Evolutionary conservation across 352 stramenopile genomes (phyloP).

Genomic region (Thraustotheca clavata): DNA sequence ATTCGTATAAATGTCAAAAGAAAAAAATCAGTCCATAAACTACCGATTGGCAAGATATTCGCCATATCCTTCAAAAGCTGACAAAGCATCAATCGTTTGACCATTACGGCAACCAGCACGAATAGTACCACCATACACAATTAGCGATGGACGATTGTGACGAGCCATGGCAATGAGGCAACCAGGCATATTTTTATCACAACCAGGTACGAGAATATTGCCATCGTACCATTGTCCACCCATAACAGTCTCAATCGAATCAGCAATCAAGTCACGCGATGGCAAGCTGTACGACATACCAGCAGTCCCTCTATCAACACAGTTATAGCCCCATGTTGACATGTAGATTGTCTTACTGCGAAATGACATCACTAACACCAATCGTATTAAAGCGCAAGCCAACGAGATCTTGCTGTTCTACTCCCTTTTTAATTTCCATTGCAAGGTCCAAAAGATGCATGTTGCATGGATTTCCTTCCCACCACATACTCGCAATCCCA

Average conservation of each 20-base stretch:
- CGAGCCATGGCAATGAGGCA: conserved; percentile 98
- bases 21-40: neutral
- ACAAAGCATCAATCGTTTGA: conserved; percentile 93
- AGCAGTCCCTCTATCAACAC: conserved; percentile 87
- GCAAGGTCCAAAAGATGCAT: conserved; percentile 97
- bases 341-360: conserved; percentile 51
- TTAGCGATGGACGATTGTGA: conserved; percentile 95
- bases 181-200: conserved; percentile 99
- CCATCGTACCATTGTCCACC: conserved; percentile 97
- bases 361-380: conserved; percentile 97
- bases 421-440: conserved; percentile 91
- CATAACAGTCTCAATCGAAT: conserved; percentile 99
- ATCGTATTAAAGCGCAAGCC: conserved; percentile 98
- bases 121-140: conserved; percentile 99
- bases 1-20: neutral
- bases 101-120: conserved; percentile 88
- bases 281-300: conserved; percentile 97
- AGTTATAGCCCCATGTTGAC: neutral
- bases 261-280: conserved; percentile 96
- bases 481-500: conserved; percentile 96
- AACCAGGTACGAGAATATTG: conserved; percentile 96
- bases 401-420: conserved; percentile 84
- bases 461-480: conserved; percentile 99
- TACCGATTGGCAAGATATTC: conserved; percentile 89
- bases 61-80: conserved; percentile 95